Conservation (phyloP, 768 basidiomycete genomes). For the Pulveroboletus sp. region DNA sequence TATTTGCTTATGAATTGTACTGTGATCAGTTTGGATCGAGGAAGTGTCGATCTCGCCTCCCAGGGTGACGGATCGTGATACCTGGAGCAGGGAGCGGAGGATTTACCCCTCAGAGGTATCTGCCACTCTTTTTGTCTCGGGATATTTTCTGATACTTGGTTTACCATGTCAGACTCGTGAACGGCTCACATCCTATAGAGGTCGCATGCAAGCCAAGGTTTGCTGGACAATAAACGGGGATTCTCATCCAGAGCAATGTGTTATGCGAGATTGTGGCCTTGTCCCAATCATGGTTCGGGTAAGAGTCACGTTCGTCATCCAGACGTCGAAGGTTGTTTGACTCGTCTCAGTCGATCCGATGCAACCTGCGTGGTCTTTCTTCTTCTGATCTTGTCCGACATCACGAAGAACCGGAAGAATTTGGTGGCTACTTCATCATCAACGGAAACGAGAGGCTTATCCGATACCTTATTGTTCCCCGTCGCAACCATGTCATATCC, state of each 20-base stretch:
- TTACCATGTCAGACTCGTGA: slow-evolving; percentile 69
- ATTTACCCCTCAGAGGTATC: slow-evolving; percentile 87
- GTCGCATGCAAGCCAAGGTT: slow-evolving; percentile 81
- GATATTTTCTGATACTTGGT: slow-evolving; percentile 5
- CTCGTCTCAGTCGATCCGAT: slow-evolving; percentile 69
- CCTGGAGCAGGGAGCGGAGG: slow-evolving; percentile 64
- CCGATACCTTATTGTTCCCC: slow-evolving; percentile 93
- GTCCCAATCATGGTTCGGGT: slow-evolving; percentile 97
- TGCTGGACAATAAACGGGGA: slow-evolving; percentile 73
- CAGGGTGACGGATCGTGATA: slow-evolving; percentile 81
- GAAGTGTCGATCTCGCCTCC: slow-evolving; percentile 79
- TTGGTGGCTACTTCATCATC: slow-evolving; percentile 97
- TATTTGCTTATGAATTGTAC: slow-evolving; percentile 3
- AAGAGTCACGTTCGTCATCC: slow-evolving; percentile 30
- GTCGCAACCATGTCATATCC: slow-evolving; percentile 92
- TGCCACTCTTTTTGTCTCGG: background rate
- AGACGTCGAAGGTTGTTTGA: background rate
- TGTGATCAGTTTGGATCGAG: slow-evolving; percentile 81
- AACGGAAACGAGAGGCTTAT: slow-evolving; percentile 99
- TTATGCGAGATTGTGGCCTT: slow-evolving; percentile 81
- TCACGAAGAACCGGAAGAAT: slow-evolving; percentile 97
- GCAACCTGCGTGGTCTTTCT: slow-evolving; percentile 83
- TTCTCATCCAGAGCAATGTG: slow-evolving; percentile 61
- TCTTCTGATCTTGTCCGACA: slow-evolving; percentile 82
- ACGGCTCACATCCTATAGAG: slow-evolving; percentile 86